Evolutionary conservation across 1,139 yeast species (phyloP).

Genomic region (Arxiozyma slooffiae): DNA sequence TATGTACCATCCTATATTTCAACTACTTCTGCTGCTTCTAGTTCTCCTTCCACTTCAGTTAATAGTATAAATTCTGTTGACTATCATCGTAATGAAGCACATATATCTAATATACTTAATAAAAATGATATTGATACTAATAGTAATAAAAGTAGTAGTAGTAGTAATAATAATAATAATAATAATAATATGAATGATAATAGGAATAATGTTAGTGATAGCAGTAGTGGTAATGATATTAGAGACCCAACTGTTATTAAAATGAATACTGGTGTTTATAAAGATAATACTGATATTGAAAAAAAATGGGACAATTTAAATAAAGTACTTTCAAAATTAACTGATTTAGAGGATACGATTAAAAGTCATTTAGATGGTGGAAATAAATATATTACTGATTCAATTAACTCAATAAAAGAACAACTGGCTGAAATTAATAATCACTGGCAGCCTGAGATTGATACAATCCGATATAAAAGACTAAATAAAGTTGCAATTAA

Average conservation of each 20-base stretch:
- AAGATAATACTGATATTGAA: slow-evolving; percentile 15
- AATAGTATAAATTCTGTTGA: too few species aligned
- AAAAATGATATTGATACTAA: not conserved
- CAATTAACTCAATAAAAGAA: slow-evolving; percentile 9
- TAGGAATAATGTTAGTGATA: slow-evolving; percentile 12
- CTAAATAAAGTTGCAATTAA: slow-evolving; percentile 4
- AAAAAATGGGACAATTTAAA: slow-evolving; percentile 14
- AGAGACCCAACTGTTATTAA: not conserved
- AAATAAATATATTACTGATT: slow-evolving; percentile 1
- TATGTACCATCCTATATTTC: not conserved
- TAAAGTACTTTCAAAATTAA: slow-evolving; percentile 8
- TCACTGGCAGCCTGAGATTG: slow-evolving; percentile 17
- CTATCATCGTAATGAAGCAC: not conserved
- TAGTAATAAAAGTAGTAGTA: not conserved
- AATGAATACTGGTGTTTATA: slow-evolving; percentile 12
- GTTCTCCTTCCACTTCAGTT: not conserved
- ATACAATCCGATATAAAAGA: slow-evolving; percentile 2
- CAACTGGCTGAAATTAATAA: slow-evolving; percentile 14
- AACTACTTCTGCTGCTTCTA: not conserved
- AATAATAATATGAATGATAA: not conserved
- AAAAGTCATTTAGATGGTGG: not conserved
- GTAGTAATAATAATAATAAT: not conserved
- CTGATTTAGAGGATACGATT: not conserved
- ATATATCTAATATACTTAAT: not conserved
- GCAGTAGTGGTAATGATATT: slow-evolving; percentile 13